A percentile compares a stretch with the other conserved stretches of the same genome.
These are phyloP conservation scores for Penicillium coprophilum DNA, from an alignment of 495 filamentous ascomycete species.

Conservation along the genomic window DNA sequence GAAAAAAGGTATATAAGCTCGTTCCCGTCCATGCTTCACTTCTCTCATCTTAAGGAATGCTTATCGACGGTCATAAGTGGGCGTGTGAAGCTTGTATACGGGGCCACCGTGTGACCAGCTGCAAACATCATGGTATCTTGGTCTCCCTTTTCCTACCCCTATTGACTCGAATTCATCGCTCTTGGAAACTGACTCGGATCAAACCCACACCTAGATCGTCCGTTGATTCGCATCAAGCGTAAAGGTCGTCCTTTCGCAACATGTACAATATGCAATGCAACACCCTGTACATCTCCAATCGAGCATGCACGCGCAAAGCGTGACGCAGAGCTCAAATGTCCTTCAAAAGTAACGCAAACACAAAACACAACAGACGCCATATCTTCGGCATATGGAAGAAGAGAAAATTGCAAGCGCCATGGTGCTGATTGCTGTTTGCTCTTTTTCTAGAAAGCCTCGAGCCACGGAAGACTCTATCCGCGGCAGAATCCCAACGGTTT, in stretches of 20 bases:
- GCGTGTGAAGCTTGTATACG: slow-evolving; percentile 91
- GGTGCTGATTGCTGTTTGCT: slow-evolving; percentile 36
- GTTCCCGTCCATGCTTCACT: slow-evolving; percentile 6
- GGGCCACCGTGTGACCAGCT: slow-evolving; percentile 75
- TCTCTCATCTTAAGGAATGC: slow-evolving; percentile 54
- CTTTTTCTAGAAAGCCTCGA: slow-evolving; percentile 37
- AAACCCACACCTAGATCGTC: slow-evolving; percentile 69
- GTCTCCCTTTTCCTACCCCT: slow-evolving; percentile 21
- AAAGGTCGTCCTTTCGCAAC: slow-evolving; percentile 96
- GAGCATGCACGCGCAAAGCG: slow-evolving; percentile 94
- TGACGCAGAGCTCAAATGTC: slow-evolving; percentile 72
- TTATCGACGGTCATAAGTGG: slow-evolving; percentile 86
- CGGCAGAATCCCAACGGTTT: slow-evolving; percentile 32
- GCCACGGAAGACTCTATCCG: slow-evolving; percentile 30
- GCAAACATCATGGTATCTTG: slow-evolving; percentile 47
- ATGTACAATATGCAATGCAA: slow-evolving; percentile 89
- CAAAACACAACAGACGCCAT: slow-evolving; percentile 28
- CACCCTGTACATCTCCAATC: slow-evolving; percentile 84
- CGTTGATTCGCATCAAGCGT: slow-evolving; percentile 90
- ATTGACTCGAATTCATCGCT: too few species aligned
- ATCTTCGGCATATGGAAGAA: slow-evolving; percentile 24
- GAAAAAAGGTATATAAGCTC: slow-evolving; percentile 18
- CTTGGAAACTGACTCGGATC: background rate
- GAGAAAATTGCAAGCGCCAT: slow-evolving; percentile 26
- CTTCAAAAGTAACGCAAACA: slow-evolving; percentile 37